These are phyloP conservation scores for Amauroascus niger DNA, from an alignment of 2,329 filamentous ascomycete genomes.

Conservation along the genomic window DNA sequence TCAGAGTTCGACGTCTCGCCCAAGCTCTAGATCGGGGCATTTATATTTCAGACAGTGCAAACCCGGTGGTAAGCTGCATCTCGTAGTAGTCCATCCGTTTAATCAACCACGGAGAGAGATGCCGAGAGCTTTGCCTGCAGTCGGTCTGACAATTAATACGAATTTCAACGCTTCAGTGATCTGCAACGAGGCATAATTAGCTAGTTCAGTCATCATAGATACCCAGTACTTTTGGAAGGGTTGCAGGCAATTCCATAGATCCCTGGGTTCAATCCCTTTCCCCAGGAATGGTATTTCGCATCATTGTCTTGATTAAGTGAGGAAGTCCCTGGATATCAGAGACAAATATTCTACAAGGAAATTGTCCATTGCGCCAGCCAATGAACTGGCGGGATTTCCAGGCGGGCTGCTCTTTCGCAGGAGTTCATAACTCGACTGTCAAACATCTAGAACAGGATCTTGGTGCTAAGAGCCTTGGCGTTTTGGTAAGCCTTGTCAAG, in stretches of 20 bases:
- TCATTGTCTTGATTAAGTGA: neutral
- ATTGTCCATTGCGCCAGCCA: neutral
- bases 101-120: neutral
- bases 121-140: neutral
- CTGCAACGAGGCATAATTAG: neutral
- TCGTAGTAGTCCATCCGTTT: neutral
- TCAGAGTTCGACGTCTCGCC: neutral
- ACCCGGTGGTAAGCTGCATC: neutral
- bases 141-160: neutral
- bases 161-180: neutral
- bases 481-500: neutral
- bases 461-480: neutral
- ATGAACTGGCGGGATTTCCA: neutral
- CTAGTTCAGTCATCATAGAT: neutral
- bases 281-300: neutral
- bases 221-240: neutral
- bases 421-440: neutral
- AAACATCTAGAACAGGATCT: neutral
- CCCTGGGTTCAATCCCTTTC: neutral
- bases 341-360: neutral
- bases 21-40: neutral
- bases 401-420: neutral
- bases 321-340: neutral
- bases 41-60: neutral
- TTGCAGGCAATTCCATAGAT: neutral